phyloP scores from a whole-genome alignment of 805 yeast genomes.

The Hanseniaspora clermontiae region DNA sequence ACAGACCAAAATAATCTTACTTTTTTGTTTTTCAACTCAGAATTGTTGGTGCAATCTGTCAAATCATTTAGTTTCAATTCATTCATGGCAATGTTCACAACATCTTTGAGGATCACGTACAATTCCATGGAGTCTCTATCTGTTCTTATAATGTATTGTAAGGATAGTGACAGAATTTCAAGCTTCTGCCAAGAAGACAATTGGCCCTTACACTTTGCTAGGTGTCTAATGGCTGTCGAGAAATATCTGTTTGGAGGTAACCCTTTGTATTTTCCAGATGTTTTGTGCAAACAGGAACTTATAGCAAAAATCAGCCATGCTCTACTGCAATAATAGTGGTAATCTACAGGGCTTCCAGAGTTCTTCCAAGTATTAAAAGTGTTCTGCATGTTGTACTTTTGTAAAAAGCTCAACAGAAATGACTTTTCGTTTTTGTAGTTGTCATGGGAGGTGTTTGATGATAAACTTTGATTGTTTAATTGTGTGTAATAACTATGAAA shows the following conservation, averaged over 20 bases:
- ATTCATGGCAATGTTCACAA: conserved; percentile 34
- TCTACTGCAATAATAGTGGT: conserved; percentile 43
- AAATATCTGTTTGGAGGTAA: conserved; percentile 45
- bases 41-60: conserved; percentile 19
- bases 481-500: conserved; percentile 39
- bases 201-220: conserved; percentile 33
- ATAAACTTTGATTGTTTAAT: conserved; percentile 24
- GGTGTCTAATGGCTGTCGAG: conserved; percentile 47
- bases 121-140: conserved; percentile 47
- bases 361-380: conserved; percentile 20
- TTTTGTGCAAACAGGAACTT: conserved; percentile 39
- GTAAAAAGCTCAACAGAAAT: background rate
- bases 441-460: background rate
- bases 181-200: conserved; percentile 36
- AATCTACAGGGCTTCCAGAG: conserved; percentile 30
- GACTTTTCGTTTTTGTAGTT: background rate
- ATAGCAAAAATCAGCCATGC: conserved; percentile 45
- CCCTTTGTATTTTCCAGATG: conserved; percentile 45
- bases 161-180: conserved; percentile 40
- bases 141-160: conserved; percentile 45
- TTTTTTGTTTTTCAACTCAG: conserved; percentile 28
- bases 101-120: conserved; percentile 41
- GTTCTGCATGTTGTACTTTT: background rate
- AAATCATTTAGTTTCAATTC: conserved; percentile 21
- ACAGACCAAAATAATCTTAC: conserved; percentile 54